Base-by-base conservation (phyloP, 768 basidiomycete species). In the Epithele typhae region DNA sequence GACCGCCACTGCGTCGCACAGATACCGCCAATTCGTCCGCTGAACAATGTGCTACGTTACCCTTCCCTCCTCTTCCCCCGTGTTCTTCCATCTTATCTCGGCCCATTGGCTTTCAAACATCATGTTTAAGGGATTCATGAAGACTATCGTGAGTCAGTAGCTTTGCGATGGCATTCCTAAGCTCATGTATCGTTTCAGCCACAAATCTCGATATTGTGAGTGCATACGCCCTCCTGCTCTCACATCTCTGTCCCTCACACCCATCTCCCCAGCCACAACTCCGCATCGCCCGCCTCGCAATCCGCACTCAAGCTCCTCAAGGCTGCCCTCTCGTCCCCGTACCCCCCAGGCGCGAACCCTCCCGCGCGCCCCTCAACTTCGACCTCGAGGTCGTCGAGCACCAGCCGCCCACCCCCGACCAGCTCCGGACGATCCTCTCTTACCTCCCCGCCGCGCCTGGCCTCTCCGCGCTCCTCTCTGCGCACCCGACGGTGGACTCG, bases 311-410 rank as follows among this genome's bases (percentile, higher is more conserved):
- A 66, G 2, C 64, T 87, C 15, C 71, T 90, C 10, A 75, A 76
- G 5, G 67, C 77, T 0, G 76, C 87, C 0, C 60, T 84, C 0
- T 77, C 82, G 0, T 63, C 62, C 0, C 76, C 86, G 0, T 90
- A 84, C 59, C 87, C 87, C 9, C 71, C 78, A 0, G n/a, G n/a
- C 64, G 62, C 6, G 74, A 70, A 15, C 55, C 71, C 0, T 56
- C 64, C 4, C 70, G 70, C 0, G 61, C 70, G 3, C 82, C 87
- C 0, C 76, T 90, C 14, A 64, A 76, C 11, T 90, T 86, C 68
- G 73, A 84, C 46, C 76, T 90, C 17, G 81, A 87, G 45, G 79
- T 90, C 21, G 68, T 90, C 36, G 84, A 87, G 59, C 71, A 73
- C 6, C 65, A 72, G 5, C 70, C 75, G 0, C 87, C 87, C 3